Base-by-base conservation (phyloP, 2,329 filamentous ascomycete species). In the Alternaria incomplexa region DNA sequence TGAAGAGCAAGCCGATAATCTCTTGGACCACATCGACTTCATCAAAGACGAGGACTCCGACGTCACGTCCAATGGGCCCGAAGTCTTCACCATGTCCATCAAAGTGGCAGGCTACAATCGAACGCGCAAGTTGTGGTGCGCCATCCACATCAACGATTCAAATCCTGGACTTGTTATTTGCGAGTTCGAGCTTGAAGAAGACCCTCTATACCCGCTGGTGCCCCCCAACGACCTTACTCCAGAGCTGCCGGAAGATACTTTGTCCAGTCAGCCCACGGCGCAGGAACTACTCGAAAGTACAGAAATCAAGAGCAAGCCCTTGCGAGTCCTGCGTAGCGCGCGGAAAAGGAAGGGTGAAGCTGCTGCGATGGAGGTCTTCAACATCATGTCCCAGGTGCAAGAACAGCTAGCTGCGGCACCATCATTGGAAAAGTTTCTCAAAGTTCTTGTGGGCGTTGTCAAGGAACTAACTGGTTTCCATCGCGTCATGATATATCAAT, bases 401-500 rank as follows among this genome's bases (percentile, higher is more conserved):
- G 93, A 97, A 71, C 93, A 97, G 77, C 83, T 97, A 12, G 87
- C 91, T 5, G 87, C 88, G 25, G 92, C 93, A 1, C 84, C 88
- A 0, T 90, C 86, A 63, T 82, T 97, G 1, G 89, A 93, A 1
- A 84, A 79, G 1, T 93, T 97, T 62, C 82, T 97, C 40, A 95
- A 96, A 71, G 89, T 94, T 6, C 80, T 96, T 4, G 91, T 95
- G 0, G 93, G 93, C 0, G 91, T 97, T 8, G 88, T 97, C 32
- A 97, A 96, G 74, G 93, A 97, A 73, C 77, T 97, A 52, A 96
- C 93, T 0, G 93, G 93, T 0, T 97, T 97, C 67, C 93, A 97
- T 74, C 91, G 93, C 12, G 92, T 97, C 51, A 94, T 97, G 92
- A 87, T 97, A 2, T 97, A 97, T 73, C 93, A 97, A 77, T 97